phyloP scores from a whole-genome alignment of 495 filamentous ascomycete species.

The Endocarpon pusillum region DNA sequence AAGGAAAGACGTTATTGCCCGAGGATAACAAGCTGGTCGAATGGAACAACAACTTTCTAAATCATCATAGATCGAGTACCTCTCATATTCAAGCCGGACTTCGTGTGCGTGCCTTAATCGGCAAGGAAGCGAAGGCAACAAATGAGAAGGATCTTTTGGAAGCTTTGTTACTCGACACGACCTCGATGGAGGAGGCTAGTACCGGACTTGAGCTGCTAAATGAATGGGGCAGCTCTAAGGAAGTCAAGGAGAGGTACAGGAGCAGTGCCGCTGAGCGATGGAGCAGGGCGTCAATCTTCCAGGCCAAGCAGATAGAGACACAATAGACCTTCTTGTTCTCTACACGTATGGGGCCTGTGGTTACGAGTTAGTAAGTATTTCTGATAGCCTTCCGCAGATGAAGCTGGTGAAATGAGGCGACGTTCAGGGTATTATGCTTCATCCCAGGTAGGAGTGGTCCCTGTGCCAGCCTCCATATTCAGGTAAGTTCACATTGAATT shows the following conservation, averaged over 20 bases:
- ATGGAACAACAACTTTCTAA: constrained; percentile 49
- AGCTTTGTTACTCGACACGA: constrained; percentile 34
- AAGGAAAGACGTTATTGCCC: constrained; percentile 43
- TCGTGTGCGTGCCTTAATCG: constrained; percentile 40
- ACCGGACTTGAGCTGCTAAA: constrained; percentile 40
- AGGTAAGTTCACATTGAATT: too few species aligned
- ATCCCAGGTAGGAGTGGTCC: too few species aligned
- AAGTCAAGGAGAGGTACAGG: constrained; percentile 35
- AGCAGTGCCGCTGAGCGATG: constrained; percentile 51
- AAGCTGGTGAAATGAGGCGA: too few species aligned
- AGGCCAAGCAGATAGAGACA: too few species aligned
- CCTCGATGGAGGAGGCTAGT: constrained; percentile 42
- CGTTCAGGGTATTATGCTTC: too few species aligned
- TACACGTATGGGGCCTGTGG: too few species aligned
- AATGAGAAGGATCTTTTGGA: constrained; percentile 42
- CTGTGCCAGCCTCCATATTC: too few species aligned
- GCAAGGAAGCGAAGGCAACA: constrained; percentile 34
- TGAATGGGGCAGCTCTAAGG: constrained; percentile 39
- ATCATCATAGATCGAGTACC: constrained; percentile 43
- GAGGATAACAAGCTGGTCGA: constrained; percentile 37
- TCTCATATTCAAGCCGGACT: constrained; percentile 46
- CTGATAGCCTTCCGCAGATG: too few species aligned
- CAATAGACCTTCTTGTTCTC: too few species aligned
- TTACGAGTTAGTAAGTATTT: too few species aligned
- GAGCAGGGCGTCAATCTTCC: constrained; percentile 50